These are phyloP conservation scores for Phytophthora cryptogea DNA, from an alignment of 352 stramenopile species.

Conservation along the genomic window DNA sequence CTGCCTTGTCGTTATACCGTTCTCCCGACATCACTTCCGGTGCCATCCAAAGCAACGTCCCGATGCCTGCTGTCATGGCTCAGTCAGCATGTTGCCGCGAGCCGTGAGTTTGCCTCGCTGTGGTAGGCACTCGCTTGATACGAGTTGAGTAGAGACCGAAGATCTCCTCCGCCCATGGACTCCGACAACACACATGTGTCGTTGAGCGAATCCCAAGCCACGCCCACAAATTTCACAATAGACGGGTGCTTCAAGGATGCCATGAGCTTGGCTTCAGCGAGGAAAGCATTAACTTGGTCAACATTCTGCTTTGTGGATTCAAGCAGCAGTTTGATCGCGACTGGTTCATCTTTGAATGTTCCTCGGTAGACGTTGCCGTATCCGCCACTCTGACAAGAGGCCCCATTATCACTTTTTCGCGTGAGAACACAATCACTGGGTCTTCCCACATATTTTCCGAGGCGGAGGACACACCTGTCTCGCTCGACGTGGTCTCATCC, in stretches of 20 bases:
- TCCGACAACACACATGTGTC: conserved; percentile 38
- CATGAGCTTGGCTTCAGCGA: conserved; percentile 45
- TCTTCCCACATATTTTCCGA: neutral
- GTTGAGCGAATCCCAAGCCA: conserved; percentile 42
- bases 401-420: neutral
- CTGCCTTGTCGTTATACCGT: conserved; percentile 22
- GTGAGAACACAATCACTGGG: neutral
- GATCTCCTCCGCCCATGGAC: conserved; percentile 33
- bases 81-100: conserved; percentile 14
- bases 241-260: conserved; percentile 25
- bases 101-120: conserved; percentile 8
- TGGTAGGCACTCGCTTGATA: conserved; percentile 12
- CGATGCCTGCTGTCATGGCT: neutral
- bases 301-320: neutral
- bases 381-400: conserved; percentile 6
- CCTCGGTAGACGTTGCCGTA: conserved; percentile 37
- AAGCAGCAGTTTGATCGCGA: conserved; percentile 45
- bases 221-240: conserved; percentile 37
- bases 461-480: too few relatives aligned
- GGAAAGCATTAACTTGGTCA: conserved; percentile 34
- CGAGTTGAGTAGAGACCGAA: conserved; percentile 26
- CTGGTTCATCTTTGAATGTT: conserved; percentile 30
- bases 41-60: conserved; percentile 8
- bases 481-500: too few relatives aligned
- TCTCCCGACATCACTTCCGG: conserved; percentile 11